Base-by-base conservation (phyloP, 352 stramenopile species). In the Phytophthora uliginosa region DNA sequence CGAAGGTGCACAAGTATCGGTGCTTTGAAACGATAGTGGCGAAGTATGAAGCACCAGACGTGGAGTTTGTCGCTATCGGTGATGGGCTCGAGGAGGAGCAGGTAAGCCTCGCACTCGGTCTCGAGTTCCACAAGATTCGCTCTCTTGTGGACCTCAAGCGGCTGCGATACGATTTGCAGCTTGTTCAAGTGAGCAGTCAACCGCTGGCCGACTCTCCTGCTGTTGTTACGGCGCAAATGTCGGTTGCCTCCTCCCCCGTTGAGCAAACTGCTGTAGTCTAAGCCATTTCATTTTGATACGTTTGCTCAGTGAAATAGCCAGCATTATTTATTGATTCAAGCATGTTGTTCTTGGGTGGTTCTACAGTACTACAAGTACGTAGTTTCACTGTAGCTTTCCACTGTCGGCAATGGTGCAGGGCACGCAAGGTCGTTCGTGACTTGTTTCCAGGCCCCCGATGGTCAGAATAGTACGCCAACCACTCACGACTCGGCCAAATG, bases 11-110 rank as follows among this genome's bases (percentile, higher is more conserved):
- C 77, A 95, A 95, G 62, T 80, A 91, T 56, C 74, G 72, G 17
- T 95, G 89, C 61, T 95, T 95, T 63, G 81, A 94, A 74, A 83
- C 73, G 22, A 95, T 95, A 59, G 71, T 92, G 61, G 65, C 78
- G 40, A 86, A 84, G 56, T 92, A 90, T 67, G 64, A 74, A 17
- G 63, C 65, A 24, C 61, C 67, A 42, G 71, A 78, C 36, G 78
- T 90, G 10, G 85, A 94, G 64, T 95, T 94, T 62, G 65, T 95
- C 18, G 89, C 84, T 5, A 90, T 95, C 50, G 89, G 89, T 15
- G 89, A 95, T 66, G 89, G 89, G 5, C 73, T 85, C 17, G 89
- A 95, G 63, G 89, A 95, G 73, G 85, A 95, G 71, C 81, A 90
- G 33, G 87, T 92, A 55, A 95, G 87, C 36, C 77, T 77, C 12